phyloP scores from a whole-genome alignment of 345 rosid genomes.

The Cochlearia excelsa region DNA sequence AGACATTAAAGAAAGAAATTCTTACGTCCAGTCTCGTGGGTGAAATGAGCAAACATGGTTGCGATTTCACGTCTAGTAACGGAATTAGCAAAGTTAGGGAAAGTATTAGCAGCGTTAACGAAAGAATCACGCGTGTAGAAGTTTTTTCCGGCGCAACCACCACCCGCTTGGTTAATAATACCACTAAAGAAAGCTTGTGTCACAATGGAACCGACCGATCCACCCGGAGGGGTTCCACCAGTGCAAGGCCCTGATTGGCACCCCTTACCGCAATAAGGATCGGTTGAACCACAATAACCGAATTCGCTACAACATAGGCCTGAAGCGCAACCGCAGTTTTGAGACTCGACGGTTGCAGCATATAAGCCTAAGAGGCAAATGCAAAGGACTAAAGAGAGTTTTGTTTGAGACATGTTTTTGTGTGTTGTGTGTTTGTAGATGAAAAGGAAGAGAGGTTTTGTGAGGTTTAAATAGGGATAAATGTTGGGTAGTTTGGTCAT shows the following conservation, averaged over 20 bases:
- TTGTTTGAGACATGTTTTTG: slow-evolving; percentile 24
- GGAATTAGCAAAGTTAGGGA: slow-evolving; percentile 22
- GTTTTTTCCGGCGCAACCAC: slow-evolving; percentile 43
- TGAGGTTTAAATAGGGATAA: slow-evolving; percentile 13
- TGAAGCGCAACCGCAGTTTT: slow-evolving; percentile 54
- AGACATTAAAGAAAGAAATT: background rate
- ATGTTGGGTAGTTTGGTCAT: slow-evolving; percentile 28
- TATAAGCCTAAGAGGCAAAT: slow-evolving; percentile 27
- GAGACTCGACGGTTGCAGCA: slow-evolving; percentile 33
- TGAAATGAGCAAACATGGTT: too few relatives aligned
- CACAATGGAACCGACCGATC: slow-evolving; percentile 41
- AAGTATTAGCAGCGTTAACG: slow-evolving; percentile 28
- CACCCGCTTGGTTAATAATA: slow-evolving; percentile 37
- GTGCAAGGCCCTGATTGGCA: slow-evolving; percentile 52
- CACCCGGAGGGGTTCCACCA: slow-evolving; percentile 24
- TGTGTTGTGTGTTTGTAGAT: slow-evolving; percentile 9
- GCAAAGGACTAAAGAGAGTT: slow-evolving; percentile 16
- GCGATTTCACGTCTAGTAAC: too few relatives aligned
- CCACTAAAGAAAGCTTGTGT: slow-evolving; percentile 43
- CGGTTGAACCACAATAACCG: slow-evolving; percentile 43
- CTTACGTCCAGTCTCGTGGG: slow-evolving; percentile 43
- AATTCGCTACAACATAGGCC: slow-evolving; percentile 45
- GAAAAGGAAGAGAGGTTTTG: background rate
- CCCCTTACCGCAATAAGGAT: slow-evolving; percentile 43
- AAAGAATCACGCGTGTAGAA: slow-evolving; percentile 39